phyloP scores from a whole-genome alignment of 345 rosid genomes.

The Euphorbia peplus region DNA sequence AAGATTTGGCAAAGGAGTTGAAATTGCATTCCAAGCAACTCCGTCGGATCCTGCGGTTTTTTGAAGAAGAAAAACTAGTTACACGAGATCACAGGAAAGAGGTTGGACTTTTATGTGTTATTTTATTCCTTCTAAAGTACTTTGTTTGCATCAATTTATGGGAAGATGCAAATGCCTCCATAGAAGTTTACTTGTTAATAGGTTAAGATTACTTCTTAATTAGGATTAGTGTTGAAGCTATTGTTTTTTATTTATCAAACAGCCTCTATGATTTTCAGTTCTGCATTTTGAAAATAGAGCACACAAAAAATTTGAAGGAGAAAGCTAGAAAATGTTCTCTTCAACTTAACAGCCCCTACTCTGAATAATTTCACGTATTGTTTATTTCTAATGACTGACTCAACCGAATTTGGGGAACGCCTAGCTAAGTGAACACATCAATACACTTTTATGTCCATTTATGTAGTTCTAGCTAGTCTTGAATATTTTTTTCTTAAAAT shows the following conservation, averaged over 20 bases:
- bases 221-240: background rate
- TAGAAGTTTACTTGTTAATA: background rate
- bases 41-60: conserved; percentile 57
- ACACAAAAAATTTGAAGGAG: too few species aligned
- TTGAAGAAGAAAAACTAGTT: conserved; percentile 77
- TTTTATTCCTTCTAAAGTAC: background rate
- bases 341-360: too few species aligned
- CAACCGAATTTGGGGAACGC: too few species aligned
- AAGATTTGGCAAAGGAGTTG: conserved; percentile 88
- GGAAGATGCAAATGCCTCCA: background rate
- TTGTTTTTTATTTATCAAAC: background rate
- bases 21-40: conserved; percentile 78
- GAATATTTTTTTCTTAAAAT: too few species aligned
- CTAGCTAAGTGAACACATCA: too few species aligned
- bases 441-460: too few species aligned
- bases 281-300: too few species aligned
- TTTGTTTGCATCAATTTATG: background rate
- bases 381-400: too few species aligned
- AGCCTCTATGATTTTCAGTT: too few species aligned
- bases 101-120: conserved; percentile 34
- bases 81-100: conserved; percentile 81
- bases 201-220: background rate
- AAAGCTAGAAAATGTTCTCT: too few species aligned
- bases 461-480: too few species aligned
- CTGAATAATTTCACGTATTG: too few species aligned